phyloP scores from a whole-genome alignment of 306 rosid species.

The Castanea crenata region DNA sequence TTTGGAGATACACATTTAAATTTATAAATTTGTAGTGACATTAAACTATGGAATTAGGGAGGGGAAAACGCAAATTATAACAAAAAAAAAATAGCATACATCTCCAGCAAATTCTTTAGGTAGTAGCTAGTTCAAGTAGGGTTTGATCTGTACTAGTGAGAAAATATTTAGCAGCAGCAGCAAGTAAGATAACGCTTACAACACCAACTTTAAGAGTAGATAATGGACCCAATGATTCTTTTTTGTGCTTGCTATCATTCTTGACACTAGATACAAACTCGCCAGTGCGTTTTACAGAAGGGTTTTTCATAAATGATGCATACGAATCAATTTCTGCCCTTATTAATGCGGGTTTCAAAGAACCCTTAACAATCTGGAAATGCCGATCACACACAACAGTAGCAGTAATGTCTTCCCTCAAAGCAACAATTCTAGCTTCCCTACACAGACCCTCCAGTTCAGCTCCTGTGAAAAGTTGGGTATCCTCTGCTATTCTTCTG shows the following conservation, averaged over 20 bases:
- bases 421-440: constrained; percentile 86
- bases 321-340: constrained; percentile 46
- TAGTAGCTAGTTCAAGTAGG: constrained; percentile 26
- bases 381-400: constrained; percentile 53
- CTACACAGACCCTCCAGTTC: constrained; percentile 78
- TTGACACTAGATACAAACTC: constrained; percentile 25
- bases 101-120: constrained; percentile 18
- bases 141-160: constrained; percentile 22
- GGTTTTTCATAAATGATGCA: constrained; percentile 53
- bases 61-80: background rate
- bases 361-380: constrained; percentile 57
- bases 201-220: constrained; percentile 38
- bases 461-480: constrained; percentile 86
- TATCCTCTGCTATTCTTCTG: constrained; percentile 58
- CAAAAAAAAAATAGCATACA: no score
- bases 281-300: constrained; percentile 25
- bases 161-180: constrained; percentile 41
- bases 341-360: constrained; percentile 67
- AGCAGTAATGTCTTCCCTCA: constrained; percentile 75
- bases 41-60: background rate
- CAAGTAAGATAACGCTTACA: constrained; percentile 28
- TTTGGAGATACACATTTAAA: no score
- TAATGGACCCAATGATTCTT: background rate
- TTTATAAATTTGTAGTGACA: background rate
- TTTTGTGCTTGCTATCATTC: background rate